phyloP scores from a whole-genome alignment of 495 filamentous ascomycete genomes.

The Penicillium malachiteum region DNA sequence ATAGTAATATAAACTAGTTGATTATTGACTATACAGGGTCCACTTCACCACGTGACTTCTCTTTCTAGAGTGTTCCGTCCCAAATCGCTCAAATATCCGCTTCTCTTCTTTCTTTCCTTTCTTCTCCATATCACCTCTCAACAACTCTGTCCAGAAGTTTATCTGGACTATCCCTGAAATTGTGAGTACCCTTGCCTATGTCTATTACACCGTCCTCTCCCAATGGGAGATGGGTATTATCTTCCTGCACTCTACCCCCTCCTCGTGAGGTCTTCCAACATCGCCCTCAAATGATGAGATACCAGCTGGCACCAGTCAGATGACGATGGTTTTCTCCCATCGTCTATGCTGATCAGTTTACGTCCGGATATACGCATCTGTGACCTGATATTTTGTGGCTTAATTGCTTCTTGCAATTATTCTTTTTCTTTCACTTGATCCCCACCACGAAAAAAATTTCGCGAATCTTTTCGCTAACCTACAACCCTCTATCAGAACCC shows the following conservation, averaged over 20 bases:
- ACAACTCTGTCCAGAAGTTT: conserved; percentile 10
- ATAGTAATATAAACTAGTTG: neutral
- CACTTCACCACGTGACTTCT: conserved; percentile 28
- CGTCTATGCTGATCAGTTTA: conserved; percentile 42
- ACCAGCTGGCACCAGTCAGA: conserved; percentile 54
- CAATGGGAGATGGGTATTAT: neutral
- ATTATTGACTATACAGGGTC: neutral
- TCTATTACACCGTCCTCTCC: conserved; percentile 1
- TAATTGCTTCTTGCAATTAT: conserved; percentile 16
- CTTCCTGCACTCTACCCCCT: neutral
- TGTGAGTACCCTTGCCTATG: conserved; percentile 19
- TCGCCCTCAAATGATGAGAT: conserved; percentile 44
- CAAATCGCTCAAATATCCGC: conserved; percentile 24
- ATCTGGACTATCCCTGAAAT: conserved; percentile 10
- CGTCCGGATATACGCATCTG: conserved; percentile 40
- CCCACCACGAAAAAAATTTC: conserved; percentile 2
- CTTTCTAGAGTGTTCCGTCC: conserved; percentile 51
- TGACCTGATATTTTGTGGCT: conserved; percentile 38
- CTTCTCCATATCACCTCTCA: conserved; percentile 8
- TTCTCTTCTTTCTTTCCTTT: conserved; percentile 7
- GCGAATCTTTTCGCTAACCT: conserved; percentile 15
- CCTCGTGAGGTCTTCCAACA: neutral
- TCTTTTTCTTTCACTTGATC: neutral
- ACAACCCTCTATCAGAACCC: neutral
- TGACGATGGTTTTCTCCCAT: conserved; percentile 27